phyloP scores from a whole-genome alignment of 768 basidiomycete genomes.

The Lactifluus hygrophoroides region DNA sequence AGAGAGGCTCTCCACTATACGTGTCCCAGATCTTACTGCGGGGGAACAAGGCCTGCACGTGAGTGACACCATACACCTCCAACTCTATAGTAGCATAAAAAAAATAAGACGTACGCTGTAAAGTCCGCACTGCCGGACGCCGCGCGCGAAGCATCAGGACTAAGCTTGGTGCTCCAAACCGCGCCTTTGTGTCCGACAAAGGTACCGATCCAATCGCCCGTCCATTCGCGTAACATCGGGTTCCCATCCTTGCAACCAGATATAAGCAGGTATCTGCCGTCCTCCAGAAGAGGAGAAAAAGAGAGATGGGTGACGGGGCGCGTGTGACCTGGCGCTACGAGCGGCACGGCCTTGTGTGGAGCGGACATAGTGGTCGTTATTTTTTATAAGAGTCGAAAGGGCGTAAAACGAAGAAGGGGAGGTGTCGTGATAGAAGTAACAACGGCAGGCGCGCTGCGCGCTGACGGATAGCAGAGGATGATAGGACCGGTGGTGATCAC shows the following conservation, averaged over 20 bases:
- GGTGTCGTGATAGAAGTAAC: constrained; percentile 11
- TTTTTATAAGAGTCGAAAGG: background rate
- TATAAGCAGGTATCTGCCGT: constrained; percentile 81
- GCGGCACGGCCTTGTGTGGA: constrained; percentile 52
- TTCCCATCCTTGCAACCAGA: constrained; percentile 99
- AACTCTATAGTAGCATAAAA: background rate
- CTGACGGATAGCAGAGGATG: constrained; percentile 19
- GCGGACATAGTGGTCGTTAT: constrained; percentile 11
- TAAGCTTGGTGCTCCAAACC: constrained; percentile 94
- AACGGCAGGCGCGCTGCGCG: constrained; percentile 27
- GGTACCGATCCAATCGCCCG: constrained; percentile 97
- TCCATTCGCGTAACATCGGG: constrained; percentile 94
- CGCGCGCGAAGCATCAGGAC: constrained; percentile 74
- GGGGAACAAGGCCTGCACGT: constrained; percentile 8
- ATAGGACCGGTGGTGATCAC: background rate
- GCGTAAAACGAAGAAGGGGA: constrained; percentile 2
- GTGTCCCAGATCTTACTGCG: constrained; percentile 94
- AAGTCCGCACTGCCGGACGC: constrained; percentile 95
- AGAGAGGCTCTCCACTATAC: constrained; percentile 74
- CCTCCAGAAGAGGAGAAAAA: constrained; percentile 80
- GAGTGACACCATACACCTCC: constrained; percentile 1
- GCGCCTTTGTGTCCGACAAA: constrained; percentile 90
- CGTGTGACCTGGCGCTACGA: constrained; percentile 80
- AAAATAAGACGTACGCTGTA: constrained; percentile 75
- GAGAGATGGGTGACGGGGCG: constrained; percentile 89